These are phyloP conservation scores for Amanita rimosa DNA, from an alignment of 768 basidiomycete genomes.

Conservation along the genomic window DNA sequence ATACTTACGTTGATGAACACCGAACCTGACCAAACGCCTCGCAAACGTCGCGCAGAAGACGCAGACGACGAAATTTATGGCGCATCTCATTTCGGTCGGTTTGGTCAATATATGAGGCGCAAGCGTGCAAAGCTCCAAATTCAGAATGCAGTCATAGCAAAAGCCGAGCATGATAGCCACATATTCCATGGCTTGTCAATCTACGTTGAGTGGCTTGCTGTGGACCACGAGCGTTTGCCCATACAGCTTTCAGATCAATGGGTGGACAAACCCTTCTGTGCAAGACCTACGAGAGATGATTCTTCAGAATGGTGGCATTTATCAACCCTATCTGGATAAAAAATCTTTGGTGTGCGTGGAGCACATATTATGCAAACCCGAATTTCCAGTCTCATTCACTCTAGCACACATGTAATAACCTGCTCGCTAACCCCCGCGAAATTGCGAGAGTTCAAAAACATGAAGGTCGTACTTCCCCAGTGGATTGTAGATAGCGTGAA, in stretches of 20 bases:
- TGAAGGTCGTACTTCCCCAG: conserved; percentile 83
- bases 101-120: conserved; percentile 81
- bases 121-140: conserved; percentile 88
- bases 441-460: conserved; percentile 74
- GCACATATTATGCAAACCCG: neutral
- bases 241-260: conserved; percentile 53
- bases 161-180: conserved; percentile 19
- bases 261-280: conserved; percentile 78
- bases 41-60: neutral
- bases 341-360: conserved; percentile 57
- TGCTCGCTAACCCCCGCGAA: conserved; percentile 86
- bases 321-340: conserved; percentile 74
- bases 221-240: conserved; percentile 3
- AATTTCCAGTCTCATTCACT: neutral
- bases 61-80: conserved; percentile 50
- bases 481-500: conserved; percentile 84
- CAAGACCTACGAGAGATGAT: conserved; percentile 78
- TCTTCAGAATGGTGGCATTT: conserved; percentile 72
- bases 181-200: conserved; percentile 71
- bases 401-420: conserved; percentile 85
- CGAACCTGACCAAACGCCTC: neutral
- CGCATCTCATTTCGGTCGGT: conserved; percentile 69
- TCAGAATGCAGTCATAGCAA: conserved; percentile 43
- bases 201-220: conserved; percentile 45
- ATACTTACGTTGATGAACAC: neutral